Conservation (phyloP, 2,329 filamentous ascomycete species). For the Trichoderma brevicompactum region DNA sequence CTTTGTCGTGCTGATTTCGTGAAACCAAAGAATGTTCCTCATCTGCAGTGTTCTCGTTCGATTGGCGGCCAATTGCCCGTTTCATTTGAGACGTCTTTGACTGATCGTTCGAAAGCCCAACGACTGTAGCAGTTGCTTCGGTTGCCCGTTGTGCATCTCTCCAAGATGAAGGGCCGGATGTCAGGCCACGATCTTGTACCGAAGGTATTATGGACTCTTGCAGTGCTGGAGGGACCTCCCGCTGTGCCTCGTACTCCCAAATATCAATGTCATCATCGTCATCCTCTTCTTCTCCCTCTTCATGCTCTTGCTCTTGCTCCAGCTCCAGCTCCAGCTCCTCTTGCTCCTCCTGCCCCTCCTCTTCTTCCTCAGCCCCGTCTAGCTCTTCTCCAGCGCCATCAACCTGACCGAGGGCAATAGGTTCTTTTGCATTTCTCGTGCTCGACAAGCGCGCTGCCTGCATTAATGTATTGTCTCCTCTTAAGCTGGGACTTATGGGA, state of each 20-base stretch:
- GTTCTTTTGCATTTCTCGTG: neutral
- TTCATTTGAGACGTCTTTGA: slow-evolving; percentile 29
- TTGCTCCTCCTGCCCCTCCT: neutral
- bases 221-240: slow-evolving; percentile 43
- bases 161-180: slow-evolving; percentile 46
- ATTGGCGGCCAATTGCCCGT: slow-evolving; percentile 23
- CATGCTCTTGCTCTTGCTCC: neutral
- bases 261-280: slow-evolving; percentile 54
- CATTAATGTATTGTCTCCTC: slow-evolving; percentile 43
- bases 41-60: slow-evolving; percentile 32
- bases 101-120: slow-evolving; percentile 25
- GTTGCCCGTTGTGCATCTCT: slow-evolving; percentile 29
- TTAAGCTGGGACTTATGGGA: slow-evolving; percentile 43
- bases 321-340: slow-evolving; percentile 5
- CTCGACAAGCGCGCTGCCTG: slow-evolving; percentile 35
- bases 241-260: slow-evolving; percentile 62
- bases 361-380: slow-evolving; percentile 29
- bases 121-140: slow-evolving; percentile 7
- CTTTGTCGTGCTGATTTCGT: slow-evolving; percentile 33
- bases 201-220: slow-evolving; percentile 38
- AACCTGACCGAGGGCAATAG: slow-evolving; percentile 27
- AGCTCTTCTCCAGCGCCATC: slow-evolving; percentile 33
- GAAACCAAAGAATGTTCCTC: slow-evolving; percentile 54
- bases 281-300: slow-evolving; percentile 1
- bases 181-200: slow-evolving; percentile 32